Evolutionary conservation across 2,329 filamentous ascomycete genomes (phyloP).

Genomic region (Ceratocystis eucalypticola): DNA sequence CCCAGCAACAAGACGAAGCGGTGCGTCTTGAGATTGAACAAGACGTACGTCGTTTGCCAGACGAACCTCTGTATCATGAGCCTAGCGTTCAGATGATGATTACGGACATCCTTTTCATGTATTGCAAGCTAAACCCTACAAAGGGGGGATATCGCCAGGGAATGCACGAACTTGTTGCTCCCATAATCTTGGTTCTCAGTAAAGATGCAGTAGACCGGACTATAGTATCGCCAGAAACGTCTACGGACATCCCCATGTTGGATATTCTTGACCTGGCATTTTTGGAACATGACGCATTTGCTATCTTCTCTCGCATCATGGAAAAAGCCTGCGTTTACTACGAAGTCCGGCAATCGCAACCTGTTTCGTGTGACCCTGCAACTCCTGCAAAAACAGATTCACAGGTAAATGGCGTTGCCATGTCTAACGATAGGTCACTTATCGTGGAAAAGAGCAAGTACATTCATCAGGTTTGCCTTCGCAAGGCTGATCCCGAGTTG

Average conservation of each 20-base stretch:
- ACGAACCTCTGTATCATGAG: conserved; percentile 80
- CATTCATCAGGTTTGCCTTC: conserved; percentile 72
- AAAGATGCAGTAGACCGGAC: conserved; percentile 47
- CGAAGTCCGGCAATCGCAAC: conserved; percentile 38
- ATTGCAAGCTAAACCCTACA: conserved; percentile 79
- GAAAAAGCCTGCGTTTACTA: conserved; percentile 76
- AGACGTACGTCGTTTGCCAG: conserved; percentile 86
- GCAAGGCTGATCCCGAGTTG: conserved; percentile 69
- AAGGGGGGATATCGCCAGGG: conserved; percentile 89
- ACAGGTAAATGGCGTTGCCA: background rate
- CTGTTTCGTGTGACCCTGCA: background rate
- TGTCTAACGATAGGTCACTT: conserved; percentile 35
- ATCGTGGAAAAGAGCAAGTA: conserved; percentile 77
- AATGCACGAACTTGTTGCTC: conserved; percentile 92
- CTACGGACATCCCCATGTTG: conserved; percentile 33
- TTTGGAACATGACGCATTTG: conserved; percentile 83
- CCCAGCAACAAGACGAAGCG: conserved; percentile 69
- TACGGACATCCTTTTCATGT: conserved; percentile 82
- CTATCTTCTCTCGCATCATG: conserved; percentile 78
- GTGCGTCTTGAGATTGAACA: conserved; percentile 81
- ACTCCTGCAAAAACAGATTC: conserved; percentile 24
- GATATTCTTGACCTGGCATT: conserved; percentile 57
- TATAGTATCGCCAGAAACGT: conserved; percentile 21
- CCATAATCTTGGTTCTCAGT: conserved; percentile 72
- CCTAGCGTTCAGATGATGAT: conserved; percentile 66